These are phyloP conservation scores for Chondrus crispus DNA, from an alignment of 23 red algal species.

Conservation along the genomic window DNA sequence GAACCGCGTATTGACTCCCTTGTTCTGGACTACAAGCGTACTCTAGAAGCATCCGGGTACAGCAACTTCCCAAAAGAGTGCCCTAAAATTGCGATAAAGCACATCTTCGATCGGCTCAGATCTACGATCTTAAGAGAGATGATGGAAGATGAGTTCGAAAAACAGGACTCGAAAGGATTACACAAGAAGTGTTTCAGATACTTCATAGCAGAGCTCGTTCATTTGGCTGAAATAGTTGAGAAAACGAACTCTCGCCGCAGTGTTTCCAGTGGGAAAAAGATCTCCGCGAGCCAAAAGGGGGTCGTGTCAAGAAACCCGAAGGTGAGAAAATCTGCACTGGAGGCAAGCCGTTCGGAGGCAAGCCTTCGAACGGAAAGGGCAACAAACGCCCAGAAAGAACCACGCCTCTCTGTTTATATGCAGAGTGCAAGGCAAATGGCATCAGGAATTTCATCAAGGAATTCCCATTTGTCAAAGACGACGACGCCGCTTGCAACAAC, in stretches of 20 bases:
- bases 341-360: background rate
- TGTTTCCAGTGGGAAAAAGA: background rate
- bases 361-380: background rate
- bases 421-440: background rate
- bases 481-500: background rate
- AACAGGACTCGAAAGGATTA: background rate
- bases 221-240: background rate
- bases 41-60: background rate
- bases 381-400: background rate
- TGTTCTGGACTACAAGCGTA: background rate
- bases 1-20: background rate
- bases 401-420: background rate
- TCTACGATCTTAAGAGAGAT: background rate
- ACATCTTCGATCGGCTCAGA: background rate
- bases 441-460: background rate
- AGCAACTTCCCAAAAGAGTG: background rate
- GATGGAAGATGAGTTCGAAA: background rate
- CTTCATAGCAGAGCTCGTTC: background rate
- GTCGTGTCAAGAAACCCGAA: background rate
- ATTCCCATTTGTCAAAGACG: background rate
- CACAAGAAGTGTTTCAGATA: background rate
- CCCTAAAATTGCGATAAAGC: background rate
- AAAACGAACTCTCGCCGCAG: background rate
- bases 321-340: background rate
- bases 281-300: background rate